These are phyloP conservation scores for Sonneratia caseolaris DNA, from an alignment of 345 rosid genomes.

Conservation along the genomic window DNA sequence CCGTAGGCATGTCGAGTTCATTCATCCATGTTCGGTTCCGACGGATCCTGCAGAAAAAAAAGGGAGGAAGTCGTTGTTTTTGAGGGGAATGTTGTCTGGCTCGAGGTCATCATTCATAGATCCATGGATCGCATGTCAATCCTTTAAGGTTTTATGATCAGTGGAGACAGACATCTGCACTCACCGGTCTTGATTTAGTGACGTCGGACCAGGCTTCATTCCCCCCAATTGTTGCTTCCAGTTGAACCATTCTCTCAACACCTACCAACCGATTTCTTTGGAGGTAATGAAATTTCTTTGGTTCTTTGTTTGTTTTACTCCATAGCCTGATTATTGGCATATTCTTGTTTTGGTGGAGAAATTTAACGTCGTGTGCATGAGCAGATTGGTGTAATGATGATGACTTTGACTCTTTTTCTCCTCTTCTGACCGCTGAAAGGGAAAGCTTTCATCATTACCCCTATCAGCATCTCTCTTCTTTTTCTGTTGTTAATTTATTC, in stretches of 20 bases:
- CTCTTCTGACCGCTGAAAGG: constrained; percentile 23
- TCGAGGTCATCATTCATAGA: constrained; percentile 46
- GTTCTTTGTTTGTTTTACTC: background rate
- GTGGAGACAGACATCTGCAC: background rate
- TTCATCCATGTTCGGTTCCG: background rate
- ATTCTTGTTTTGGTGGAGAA: background rate
- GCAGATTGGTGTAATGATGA: constrained; percentile 69
- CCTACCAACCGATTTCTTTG: background rate
- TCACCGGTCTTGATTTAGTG: constrained; percentile 8
- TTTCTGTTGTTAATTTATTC: constrained; percentile 1
- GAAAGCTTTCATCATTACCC: constrained; percentile 11
- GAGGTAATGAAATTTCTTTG: background rate
- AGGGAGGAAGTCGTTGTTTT: constrained; percentile 16
- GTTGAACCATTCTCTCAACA: background rate
- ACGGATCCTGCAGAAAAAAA: background rate
- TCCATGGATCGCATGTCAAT: background rate
- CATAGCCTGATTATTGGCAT: background rate
- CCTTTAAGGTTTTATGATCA: no score
- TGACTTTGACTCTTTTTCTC: constrained; percentile 29
- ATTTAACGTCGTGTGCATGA: constrained; percentile 16
- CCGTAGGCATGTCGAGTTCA: background rate
- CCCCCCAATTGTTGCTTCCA: constrained; percentile 50
- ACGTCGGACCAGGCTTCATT: constrained; percentile 99
- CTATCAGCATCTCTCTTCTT: constrained; percentile 7
- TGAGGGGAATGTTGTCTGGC: constrained; percentile 99